Conservation (phyloP, 2,329 filamentous ascomycete genomes). For the Hypoxylon sp. region DNA sequence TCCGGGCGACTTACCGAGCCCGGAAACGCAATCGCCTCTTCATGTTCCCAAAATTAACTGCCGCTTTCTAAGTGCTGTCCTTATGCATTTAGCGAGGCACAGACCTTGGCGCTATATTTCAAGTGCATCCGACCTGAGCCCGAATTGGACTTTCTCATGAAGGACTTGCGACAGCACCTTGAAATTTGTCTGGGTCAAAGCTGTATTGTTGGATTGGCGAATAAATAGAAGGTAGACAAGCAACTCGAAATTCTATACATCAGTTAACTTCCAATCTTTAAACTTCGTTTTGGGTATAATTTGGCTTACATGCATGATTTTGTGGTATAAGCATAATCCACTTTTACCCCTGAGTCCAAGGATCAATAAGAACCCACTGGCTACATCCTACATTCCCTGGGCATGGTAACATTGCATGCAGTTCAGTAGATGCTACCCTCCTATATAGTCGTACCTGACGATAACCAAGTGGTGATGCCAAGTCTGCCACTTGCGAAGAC, state of each 20-base stretch:
- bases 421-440: conserved; percentile 5
- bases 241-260: no score
- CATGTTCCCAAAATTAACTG: not conserved
- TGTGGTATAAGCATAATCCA: conserved; percentile 23
- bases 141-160: conserved; percentile 5
- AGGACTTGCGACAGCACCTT: not conserved
- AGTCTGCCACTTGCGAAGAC: not conserved
- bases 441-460: conserved; percentile 15
- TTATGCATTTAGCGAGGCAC: no score
- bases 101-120: not conserved
- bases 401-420: conserved; percentile 29
- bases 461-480: conserved; percentile 12
- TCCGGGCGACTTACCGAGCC: conserved; percentile 5
- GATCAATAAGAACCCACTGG: conserved; percentile 16
- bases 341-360: conserved; percentile 22
- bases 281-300: not conserved
- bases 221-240: no score
- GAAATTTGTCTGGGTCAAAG: no score
- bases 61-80: not conserved
- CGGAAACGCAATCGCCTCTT: not conserved
- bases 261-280: not conserved
- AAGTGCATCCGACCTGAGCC: not conserved
- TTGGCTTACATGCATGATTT: no score
- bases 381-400: conserved; percentile 15
- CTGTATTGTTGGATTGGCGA: no score